These are phyloP conservation scores for Metschnikowia gruessii DNA, from an alignment of 805 yeast species.

Conservation along the genomic window DNA sequence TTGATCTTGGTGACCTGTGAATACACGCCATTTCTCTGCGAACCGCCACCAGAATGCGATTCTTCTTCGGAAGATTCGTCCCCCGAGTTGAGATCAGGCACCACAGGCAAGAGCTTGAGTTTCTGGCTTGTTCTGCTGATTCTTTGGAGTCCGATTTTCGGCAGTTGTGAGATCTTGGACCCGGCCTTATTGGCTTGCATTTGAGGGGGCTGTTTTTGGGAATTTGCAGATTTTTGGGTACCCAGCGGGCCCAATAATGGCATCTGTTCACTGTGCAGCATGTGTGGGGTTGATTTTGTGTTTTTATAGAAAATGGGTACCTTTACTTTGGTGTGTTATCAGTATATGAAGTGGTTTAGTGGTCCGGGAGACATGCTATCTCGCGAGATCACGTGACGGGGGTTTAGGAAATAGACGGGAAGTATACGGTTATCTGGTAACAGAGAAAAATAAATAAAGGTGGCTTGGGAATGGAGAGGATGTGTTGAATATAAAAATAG, in stretches of 20 bases:
- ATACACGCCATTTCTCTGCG: constrained; percentile 53
- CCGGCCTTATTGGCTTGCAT: constrained; percentile 24
- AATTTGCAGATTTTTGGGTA: too few species aligned
- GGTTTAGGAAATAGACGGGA: too few species aligned
- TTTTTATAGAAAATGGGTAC: too few species aligned
- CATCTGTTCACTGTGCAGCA: constrained; percentile 6
- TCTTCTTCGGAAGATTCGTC: constrained; percentile 14
- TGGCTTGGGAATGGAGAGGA: too few species aligned
- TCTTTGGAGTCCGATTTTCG: constrained; percentile 67
- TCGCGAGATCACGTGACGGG: too few species aligned
- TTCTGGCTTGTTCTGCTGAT: constrained; percentile 73
- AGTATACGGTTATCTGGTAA: too few species aligned
- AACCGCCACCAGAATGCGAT: background rate
- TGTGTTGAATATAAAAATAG: too few species aligned
- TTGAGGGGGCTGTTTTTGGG: background rate
- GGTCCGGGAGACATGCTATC: too few species aligned
- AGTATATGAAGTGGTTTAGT: too few species aligned
- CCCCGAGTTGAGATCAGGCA: constrained; percentile 27
- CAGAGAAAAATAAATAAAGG: too few species aligned
- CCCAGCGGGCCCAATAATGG: constrained; percentile 5
- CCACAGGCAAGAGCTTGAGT: constrained; percentile 67
- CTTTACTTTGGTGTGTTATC: too few species aligned
- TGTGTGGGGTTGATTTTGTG: background rate
- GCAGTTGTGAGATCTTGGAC: constrained; percentile 34
- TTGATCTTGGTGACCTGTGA: constrained; percentile 82